Conservation (phyloP, 2,329 filamentous ascomycete genomes). For the Fusarium temperatum region DNA sequence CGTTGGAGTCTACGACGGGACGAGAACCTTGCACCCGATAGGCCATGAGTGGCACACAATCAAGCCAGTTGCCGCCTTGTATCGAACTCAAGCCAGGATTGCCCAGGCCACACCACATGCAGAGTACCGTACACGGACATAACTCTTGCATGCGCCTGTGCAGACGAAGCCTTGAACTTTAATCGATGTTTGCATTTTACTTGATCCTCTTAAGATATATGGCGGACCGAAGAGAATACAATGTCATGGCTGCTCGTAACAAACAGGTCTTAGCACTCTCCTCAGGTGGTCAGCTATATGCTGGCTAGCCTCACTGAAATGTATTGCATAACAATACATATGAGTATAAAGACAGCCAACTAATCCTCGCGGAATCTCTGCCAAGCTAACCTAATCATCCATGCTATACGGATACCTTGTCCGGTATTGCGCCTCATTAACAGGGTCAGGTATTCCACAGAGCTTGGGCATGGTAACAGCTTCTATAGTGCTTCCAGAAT, state of each 20-base stretch:
- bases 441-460: slow-evolving; percentile 23
- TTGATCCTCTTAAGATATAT: background rate
- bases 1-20: slow-evolving; percentile 15
- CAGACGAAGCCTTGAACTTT: slow-evolving; percentile 13
- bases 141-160: slow-evolving; percentile 8
- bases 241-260: background rate
- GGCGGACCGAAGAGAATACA: background rate
- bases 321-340: background rate
- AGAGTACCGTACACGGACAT: background rate
- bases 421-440: slow-evolving; percentile 24
- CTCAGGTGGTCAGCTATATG: background rate
- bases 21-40: slow-evolving; percentile 30
- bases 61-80: slow-evolving; percentile 30
- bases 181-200: background rate
- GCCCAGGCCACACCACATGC: slow-evolving; percentile 14
- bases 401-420: slow-evolving; percentile 27
- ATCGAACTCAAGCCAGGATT: slow-evolving; percentile 24
- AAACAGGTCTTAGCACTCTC: background rate
- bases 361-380: slow-evolving; percentile 12
- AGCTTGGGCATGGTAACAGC: slow-evolving; percentile 1
- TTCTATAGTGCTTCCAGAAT: slow-evolving; percentile 33
- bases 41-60: slow-evolving; percentile 36
- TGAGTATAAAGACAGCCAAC: background rate
- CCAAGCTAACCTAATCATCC: slow-evolving; percentile 21
- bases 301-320: background rate